These are phyloP conservation scores for Scutellaria minor DNA, from an alignment of 257 asterid species.

Conservation along the genomic window DNA sequence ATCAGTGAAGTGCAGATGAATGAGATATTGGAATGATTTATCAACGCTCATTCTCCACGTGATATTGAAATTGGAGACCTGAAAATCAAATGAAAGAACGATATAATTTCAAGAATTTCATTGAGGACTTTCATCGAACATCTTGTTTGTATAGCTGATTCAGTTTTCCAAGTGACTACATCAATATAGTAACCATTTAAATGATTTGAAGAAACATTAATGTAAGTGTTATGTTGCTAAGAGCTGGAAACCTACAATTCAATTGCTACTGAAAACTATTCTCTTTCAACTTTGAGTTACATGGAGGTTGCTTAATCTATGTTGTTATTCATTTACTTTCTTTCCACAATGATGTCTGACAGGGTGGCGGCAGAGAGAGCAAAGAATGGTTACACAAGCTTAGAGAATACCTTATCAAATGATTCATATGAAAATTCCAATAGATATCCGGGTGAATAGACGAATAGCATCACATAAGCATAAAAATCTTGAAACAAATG, in stretches of 20 bases:
- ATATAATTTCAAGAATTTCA: background rate
- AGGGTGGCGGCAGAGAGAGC: too few relatives aligned
- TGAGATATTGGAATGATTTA: conserved; percentile 59
- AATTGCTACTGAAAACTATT: too few relatives aligned
- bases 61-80: conserved; percentile 73
- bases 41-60: conserved; percentile 77
- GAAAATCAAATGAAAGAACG: background rate
- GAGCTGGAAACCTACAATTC: too few relatives aligned
- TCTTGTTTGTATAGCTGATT: background rate
- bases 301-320: too few relatives aligned
- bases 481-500: background rate
- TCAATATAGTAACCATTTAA: too few relatives aligned
- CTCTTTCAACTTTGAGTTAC: too few relatives aligned
- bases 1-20: conserved; percentile 86
- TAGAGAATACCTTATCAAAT: conserved; percentile 15
- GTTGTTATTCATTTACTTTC: too few relatives aligned
- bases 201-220: too few relatives aligned
- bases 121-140: background rate
- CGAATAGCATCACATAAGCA: conserved; percentile 14
- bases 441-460: conserved; percentile 23
- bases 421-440: conserved; percentile 17
- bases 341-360: too few relatives aligned
- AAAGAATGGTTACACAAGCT: background rate
- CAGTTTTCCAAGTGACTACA: too few relatives aligned
- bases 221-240: too few relatives aligned